These are phyloP conservation scores for Metschnikowia vanudenii DNA, from an alignment of 805 yeast species.

Conservation along the genomic window DNA sequence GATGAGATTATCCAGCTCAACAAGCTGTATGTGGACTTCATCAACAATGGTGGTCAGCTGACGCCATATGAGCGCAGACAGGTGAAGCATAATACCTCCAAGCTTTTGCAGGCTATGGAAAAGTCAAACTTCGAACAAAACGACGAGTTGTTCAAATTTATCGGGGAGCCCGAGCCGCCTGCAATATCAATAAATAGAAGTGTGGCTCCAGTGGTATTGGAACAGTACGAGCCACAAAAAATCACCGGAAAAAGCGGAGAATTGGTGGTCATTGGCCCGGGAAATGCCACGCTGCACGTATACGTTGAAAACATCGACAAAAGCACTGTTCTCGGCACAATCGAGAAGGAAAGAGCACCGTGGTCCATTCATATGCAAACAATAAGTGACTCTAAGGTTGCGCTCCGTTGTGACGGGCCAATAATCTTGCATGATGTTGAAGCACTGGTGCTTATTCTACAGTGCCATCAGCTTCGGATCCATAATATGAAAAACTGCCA, in stretches of 20 bases:
- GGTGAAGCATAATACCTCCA: conserved; percentile 17
- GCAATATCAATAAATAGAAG: neutral
- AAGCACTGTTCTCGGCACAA: conserved; percentile 2
- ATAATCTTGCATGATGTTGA: conserved; percentile 22
- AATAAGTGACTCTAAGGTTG: conserved; percentile 19
- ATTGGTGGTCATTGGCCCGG: conserved; percentile 5
- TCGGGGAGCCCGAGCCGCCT: conserved; percentile 29
- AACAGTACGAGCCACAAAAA: conserved; percentile 2
- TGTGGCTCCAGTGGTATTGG: neutral
- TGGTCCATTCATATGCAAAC: conserved; percentile 25
- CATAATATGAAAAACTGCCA: conserved; percentile 15
- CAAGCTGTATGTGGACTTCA: conserved; percentile 8
- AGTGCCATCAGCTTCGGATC: conserved; percentile 21
- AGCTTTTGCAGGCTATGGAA: conserved; percentile 24
- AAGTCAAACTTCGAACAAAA: conserved; percentile 19
- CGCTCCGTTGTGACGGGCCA: conserved; percentile 29
- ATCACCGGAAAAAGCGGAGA: conserved; percentile 1
- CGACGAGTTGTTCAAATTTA: conserved; percentile 24
- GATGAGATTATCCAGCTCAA: conserved; percentile 13
- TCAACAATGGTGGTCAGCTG: conserved; percentile 5
- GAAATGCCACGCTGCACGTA: conserved; percentile 16
- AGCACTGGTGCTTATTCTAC: conserved; percentile 13
- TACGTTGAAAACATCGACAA: conserved; percentile 11
- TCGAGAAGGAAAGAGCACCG: conserved; percentile 10
- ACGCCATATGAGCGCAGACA: conserved; percentile 25